phyloP scores from a whole-genome alignment of 768 basidiomycete species.

The Suillus cothurnatus region DNA sequence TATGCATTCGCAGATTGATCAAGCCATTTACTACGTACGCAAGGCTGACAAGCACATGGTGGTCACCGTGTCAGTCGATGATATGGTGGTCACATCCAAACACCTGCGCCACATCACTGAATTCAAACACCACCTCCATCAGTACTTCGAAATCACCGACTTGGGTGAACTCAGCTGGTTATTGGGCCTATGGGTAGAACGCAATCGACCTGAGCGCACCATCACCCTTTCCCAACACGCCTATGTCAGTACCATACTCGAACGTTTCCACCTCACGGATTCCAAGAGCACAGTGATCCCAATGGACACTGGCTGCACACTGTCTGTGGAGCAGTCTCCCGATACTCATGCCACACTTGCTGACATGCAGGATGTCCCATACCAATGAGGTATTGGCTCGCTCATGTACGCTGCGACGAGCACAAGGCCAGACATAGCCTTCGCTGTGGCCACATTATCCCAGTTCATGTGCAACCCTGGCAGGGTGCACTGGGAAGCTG shows the following conservation, averaged over 20 bases:
- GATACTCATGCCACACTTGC: slow-evolving; percentile 18
- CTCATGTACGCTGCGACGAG: slow-evolving; percentile 36
- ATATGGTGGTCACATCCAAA: too few species aligned
- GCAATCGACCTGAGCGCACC: slow-evolving; percentile 8
- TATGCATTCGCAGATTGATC: not conserved
- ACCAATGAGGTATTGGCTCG: too few species aligned
- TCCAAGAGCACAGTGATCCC: slow-evolving; percentile 25
- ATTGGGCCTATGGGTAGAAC: slow-evolving; percentile 19
- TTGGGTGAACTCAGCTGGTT: slow-evolving; percentile 21
- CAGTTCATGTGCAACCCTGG: slow-evolving; percentile 5
- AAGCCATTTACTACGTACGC: not conserved
- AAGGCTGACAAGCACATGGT: too few species aligned
- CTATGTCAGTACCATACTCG: slow-evolving; percentile 25
- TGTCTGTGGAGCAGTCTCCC: slow-evolving; percentile 13
- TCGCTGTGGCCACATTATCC: slow-evolving; percentile 21
- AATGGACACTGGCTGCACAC: slow-evolving; percentile 14
- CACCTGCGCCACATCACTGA: too few species aligned
- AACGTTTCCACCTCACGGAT: slow-evolving; percentile 25
- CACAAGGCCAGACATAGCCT: slow-evolving; percentile 38
- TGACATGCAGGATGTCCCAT: too few species aligned
- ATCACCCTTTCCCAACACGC: slow-evolving; percentile 22
- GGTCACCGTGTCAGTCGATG: too few species aligned
- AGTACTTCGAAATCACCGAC: too few species aligned
- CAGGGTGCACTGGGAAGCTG: too few species aligned
- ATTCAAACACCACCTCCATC: too few species aligned